Conservation (phyloP, 148 eudicot species). For the Cornus controversa region DNA sequence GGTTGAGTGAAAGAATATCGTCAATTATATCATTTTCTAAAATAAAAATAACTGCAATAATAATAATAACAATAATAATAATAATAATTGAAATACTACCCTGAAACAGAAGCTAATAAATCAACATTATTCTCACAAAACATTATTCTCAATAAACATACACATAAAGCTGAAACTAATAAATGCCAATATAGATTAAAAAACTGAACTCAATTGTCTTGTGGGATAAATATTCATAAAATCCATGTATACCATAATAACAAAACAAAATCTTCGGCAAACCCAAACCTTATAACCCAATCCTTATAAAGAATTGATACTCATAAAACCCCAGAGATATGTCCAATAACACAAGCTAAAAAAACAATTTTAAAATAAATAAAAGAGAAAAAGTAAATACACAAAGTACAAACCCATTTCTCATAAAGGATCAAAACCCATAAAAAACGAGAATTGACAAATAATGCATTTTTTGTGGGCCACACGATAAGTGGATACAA, state of each 20-base stretch:
- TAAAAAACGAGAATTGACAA: no score
- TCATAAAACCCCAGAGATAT: neutral
- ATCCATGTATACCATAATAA: slow-evolving; percentile 14
- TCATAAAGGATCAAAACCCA: neutral
- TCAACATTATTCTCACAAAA: neutral
- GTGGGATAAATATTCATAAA: no score
- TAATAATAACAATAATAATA: no score
- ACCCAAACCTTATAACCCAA: no score
- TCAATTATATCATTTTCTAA: no score
- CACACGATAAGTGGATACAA: no score
- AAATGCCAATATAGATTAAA: neutral
- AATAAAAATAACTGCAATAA: no score
- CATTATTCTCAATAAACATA: neutral
- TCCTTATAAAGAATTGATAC: neutral
- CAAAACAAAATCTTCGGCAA: slow-evolving; percentile 12
- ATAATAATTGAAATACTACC: neutral
- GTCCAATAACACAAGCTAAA: neutral
- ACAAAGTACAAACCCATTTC: neutral
- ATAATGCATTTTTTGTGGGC: no score
- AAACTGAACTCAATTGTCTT: neutral
- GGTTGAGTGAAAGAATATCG: no score
- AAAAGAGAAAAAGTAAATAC: neutral
- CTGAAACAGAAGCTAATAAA: neutral
- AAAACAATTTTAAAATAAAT: neutral
- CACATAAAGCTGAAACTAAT: neutral